Percentiles rank a stretch among this genome's conserved stretches.
phyloP scores from a whole-genome alignment of 371 early-diverging fungal genomes.

The Mortierella sp. region DNA sequence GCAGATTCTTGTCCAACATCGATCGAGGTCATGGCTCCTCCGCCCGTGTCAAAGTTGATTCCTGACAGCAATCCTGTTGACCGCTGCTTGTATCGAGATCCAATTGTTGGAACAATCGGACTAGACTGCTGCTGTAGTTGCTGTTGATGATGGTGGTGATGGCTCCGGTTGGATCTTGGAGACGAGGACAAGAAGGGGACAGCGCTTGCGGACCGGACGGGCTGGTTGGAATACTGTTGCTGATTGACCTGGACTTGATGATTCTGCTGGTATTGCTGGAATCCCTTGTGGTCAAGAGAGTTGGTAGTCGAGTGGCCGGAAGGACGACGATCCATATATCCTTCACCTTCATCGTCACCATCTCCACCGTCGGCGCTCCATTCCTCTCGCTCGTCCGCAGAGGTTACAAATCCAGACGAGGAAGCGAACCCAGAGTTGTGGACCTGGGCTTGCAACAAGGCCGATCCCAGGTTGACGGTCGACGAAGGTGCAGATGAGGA shows the following conservation, averaged over 20 bases:
- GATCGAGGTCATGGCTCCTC: constrained; percentile 47
- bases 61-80: constrained; percentile 45
- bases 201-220: constrained; percentile 37
- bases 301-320: constrained; percentile 11
- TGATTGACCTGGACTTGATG: constrained; percentile 22
- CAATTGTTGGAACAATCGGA: constrained; percentile 1
- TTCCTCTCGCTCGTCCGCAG: constrained; percentile 51
- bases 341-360: constrained; percentile 53
- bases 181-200: constrained; percentile 27
- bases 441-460: background rate
- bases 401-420: constrained; percentile 24
- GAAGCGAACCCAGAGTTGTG: constrained; percentile 23
- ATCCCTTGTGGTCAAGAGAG: background rate
- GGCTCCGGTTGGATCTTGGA: background rate
- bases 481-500: constrained; percentile 49
- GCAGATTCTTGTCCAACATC: constrained; percentile 39
- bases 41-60: constrained; percentile 46
- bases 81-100: constrained; percentile 38
- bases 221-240: constrained; percentile 28
- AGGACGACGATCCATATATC: constrained; percentile 18
- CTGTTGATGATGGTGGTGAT: background rate
- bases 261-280: constrained; percentile 1
- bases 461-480: constrained; percentile 25
- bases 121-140: constrained; percentile 8
- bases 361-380: constrained; percentile 52